Base-by-base conservation (phyloP, 805 yeast species). In the Candida pini region DNA sequence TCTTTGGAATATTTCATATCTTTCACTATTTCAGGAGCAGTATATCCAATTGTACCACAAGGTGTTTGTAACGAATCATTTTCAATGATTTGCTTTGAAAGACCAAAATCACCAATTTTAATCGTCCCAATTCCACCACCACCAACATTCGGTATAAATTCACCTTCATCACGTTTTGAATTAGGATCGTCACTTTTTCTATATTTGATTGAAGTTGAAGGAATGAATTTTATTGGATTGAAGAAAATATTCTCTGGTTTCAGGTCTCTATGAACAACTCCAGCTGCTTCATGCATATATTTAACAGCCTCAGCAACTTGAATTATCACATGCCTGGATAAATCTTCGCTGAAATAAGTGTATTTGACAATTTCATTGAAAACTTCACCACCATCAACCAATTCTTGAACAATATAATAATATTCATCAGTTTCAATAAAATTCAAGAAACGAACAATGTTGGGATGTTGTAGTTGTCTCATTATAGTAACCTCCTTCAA, bases 31-130 rank as follows among this genome's bases (percentile, higher is more conserved):
- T 92, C 98, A 0, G 98, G 98, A 0, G 98, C 98, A 2, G 97
- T 90, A 54, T 92, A 92, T 3, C 97, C 97, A 13, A 92, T 96
- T 1, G 98, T 92, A 33, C 98, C 98, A 63, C 98, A 92, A 0
- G 98, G 98, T 1, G 98, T 92, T 70, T 87, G 86, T 25, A 56
- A 35, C 16, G 97, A 85, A 49, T 84, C 84, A 31, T 80, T 73
- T 51, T 82, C 85, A 79, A 88, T 82, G 21, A 90, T 78, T 53
- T 88, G 85, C 60, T 92, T 92, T 4, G 96, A 86, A 14, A 92
- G 65, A 0, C 98, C 98, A 62, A 92, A 92, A 60, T 92, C 98
- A 1, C 97, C 97, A 34, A 92, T 66, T 58, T 90, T 90, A 22
- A 92, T 88, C 12, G 64, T 49, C 7, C 97, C 98, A 46, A 92